These are phyloP conservation scores for Lecanicillium sp. DNA, from an alignment of 2,329 filamentous ascomycete genomes.

Conservation along the genomic window DNA sequence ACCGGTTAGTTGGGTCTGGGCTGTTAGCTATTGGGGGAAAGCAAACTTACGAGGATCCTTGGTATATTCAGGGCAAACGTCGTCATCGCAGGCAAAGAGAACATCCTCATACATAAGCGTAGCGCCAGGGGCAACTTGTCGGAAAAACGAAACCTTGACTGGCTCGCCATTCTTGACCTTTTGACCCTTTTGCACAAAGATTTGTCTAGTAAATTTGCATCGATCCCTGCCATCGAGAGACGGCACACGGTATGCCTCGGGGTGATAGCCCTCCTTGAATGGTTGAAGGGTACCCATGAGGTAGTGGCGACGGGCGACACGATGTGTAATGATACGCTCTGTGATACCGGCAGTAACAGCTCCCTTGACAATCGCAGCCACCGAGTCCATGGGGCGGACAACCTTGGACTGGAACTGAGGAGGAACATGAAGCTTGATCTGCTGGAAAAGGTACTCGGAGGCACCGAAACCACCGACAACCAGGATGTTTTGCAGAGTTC, in stretches of 20 bases:
- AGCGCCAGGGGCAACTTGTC: slow-evolving; percentile 92
- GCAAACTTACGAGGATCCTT: slow-evolving; percentile 89
- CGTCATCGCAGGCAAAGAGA: slow-evolving; percentile 92
- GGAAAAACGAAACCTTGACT: slow-evolving; percentile 97
- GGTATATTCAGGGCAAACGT: slow-evolving; percentile 96
- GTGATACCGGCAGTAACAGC: slow-evolving; percentile 97
- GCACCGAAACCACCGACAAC: slow-evolving; percentile 98
- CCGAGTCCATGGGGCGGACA: slow-evolving; percentile 96
- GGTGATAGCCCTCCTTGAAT: slow-evolving; percentile 98
- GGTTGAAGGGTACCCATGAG: slow-evolving; percentile 98
- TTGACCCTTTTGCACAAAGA: slow-evolving; percentile 97
- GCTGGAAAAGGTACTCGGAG: slow-evolving; percentile 97
- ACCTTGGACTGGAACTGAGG: slow-evolving; percentile 98
- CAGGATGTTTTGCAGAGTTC: slow-evolving; percentile 87
- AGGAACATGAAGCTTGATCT: slow-evolving; percentile 97
- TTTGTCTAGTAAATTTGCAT: slow-evolving; percentile 97
- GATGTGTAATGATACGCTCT: slow-evolving; percentile 91
- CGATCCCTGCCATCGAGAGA: slow-evolving; percentile 94
- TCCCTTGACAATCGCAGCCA: slow-evolving; percentile 96
- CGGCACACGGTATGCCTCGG: slow-evolving; percentile 94
- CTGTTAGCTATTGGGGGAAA: neutral
- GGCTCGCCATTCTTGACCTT: slow-evolving; percentile 98
- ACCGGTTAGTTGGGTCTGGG: slow-evolving; percentile 17
- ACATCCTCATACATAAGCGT: slow-evolving; percentile 99
- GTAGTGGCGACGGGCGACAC: slow-evolving; percentile 94